A percentile compares a stretch with the other conserved stretches of the same genome.
phyloP scores from a whole-genome alignment of 1,284 basidiomycete species.

The Pascua sp. region DNA sequence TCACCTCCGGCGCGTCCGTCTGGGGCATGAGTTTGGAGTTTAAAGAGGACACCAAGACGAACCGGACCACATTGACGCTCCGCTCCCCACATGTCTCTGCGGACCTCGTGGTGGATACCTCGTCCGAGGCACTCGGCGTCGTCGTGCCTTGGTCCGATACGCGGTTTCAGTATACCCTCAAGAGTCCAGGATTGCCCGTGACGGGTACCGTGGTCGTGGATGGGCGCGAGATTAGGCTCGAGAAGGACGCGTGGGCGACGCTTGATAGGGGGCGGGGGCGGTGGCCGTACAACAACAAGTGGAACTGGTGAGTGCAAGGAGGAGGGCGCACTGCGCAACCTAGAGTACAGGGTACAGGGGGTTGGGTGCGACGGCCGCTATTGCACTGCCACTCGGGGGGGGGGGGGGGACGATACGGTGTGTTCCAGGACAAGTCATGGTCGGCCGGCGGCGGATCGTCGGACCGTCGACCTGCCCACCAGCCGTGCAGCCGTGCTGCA shows the following conservation, averaged over 20 bases:
- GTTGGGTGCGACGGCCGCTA: no score
- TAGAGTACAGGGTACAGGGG: no score
- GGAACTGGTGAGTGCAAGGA: conserved; percentile 4
- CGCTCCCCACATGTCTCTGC: background rate
- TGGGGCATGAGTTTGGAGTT: conserved; percentile 1
- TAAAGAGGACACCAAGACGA: background rate
- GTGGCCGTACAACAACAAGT: conserved; percentile 3
- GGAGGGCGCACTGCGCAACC: no score
- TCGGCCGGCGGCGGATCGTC: no score
- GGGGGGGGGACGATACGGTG: no score
- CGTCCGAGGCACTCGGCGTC: conserved; percentile 4
- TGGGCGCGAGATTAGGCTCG: background rate
- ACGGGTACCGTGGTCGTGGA: conserved; percentile 1
- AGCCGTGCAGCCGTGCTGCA: no score
- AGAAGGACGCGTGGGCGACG: conserved; percentile 4
- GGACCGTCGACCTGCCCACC: no score
- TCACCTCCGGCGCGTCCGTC: background rate
- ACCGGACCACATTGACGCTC: background rate
- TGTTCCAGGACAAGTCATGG: no score
- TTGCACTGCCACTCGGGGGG: no score
- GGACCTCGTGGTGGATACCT: conserved; percentile 1
- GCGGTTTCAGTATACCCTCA: conserved; percentile 7
- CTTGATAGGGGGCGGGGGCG: conserved; percentile 7
- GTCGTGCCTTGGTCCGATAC: conserved; percentile 2
- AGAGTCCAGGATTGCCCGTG: background rate